Evolutionary conservation across 2,329 filamentous ascomycete genomes (phyloP).

Genomic region (Albophoma yamanashiensis): DNA sequence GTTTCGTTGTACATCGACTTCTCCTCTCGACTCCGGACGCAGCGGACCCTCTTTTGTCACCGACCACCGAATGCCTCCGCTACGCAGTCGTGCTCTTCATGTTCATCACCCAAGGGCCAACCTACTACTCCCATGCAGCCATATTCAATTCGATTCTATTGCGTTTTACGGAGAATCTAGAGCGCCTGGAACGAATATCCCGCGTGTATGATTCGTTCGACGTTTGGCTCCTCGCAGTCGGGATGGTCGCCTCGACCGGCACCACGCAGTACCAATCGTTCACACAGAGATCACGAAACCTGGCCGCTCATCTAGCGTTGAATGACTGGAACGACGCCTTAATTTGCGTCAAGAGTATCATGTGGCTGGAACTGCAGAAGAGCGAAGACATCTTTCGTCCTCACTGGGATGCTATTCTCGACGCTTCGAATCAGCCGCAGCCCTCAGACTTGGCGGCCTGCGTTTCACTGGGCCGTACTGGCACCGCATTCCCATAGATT

Average conservation of each 20-base stretch:
- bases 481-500: neutral
- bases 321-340: neutral
- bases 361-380: neutral
- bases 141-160: neutral
- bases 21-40: constrained; percentile 14
- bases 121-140: constrained; percentile 39
- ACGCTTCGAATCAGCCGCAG: neutral
- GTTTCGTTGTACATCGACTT: constrained; percentile 41
- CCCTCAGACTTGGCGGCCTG: neutral
- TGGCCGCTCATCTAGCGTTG: neutral
- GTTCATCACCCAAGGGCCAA: constrained; percentile 41
- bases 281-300: neutral
- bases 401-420: neutral
- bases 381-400: neutral
- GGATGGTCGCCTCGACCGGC: neutral
- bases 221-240: neutral
- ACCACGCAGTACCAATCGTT: neutral
- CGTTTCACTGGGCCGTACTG: neutral
- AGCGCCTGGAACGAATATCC: neutral
- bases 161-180: neutral
- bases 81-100: constrained; percentile 38
- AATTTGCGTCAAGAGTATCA: neutral
- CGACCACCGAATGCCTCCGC: constrained; percentile 32
- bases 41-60: constrained; percentile 7
- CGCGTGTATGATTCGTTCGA: neutral